Percentiles rank a stretch among this genome's conserved stretches.
These are phyloP conservation scores for Saprolegnia parasitica DNA, from an alignment of 352 stramenopile genomes.

Conservation along the genomic window DNA sequence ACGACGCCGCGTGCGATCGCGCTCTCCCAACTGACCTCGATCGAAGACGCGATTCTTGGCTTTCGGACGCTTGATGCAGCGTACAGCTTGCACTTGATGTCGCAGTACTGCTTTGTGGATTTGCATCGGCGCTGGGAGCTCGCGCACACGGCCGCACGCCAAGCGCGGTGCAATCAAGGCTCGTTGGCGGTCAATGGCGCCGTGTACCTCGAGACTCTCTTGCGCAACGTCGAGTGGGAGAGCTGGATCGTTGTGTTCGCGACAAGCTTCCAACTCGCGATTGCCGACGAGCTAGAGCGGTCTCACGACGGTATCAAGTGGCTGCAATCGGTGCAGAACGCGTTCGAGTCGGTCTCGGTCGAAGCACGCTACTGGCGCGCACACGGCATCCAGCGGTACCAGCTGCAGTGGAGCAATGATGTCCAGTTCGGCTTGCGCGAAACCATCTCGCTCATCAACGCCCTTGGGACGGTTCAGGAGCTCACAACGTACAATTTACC, in stretches of 20 bases:
- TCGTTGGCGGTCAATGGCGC: not conserved
- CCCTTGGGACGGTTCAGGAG: not conserved
- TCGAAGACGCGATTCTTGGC: not conserved
- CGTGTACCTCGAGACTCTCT: conserved; percentile 5
- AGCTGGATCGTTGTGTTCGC: not conserved
- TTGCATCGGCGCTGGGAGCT: not conserved
- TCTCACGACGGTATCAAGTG: not conserved
- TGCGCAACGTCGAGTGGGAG: conserved; percentile 16
- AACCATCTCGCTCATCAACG: conserved; percentile 3
- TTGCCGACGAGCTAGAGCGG: not conserved
- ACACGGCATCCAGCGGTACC: not conserved
- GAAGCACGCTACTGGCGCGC: not conserved
- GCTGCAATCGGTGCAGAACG: not conserved
- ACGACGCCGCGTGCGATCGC: not conserved
- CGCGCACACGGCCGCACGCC: not conserved
- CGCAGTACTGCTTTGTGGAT: conserved; percentile 19
- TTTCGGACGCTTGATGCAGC: not conserved
- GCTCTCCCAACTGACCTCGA: not conserved
- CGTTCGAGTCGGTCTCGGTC: not conserved
- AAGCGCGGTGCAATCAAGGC: not conserved
- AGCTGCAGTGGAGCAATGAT: conserved; percentile 7
- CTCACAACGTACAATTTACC: not conserved
- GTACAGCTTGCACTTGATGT: not conserved
- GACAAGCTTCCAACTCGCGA: not conserved
- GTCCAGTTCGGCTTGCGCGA: not conserved